These are phyloP conservation scores for Hortaea sp. DNA, from an alignment of 2,329 filamentous ascomycete genomes.

Conservation along the genomic window DNA sequence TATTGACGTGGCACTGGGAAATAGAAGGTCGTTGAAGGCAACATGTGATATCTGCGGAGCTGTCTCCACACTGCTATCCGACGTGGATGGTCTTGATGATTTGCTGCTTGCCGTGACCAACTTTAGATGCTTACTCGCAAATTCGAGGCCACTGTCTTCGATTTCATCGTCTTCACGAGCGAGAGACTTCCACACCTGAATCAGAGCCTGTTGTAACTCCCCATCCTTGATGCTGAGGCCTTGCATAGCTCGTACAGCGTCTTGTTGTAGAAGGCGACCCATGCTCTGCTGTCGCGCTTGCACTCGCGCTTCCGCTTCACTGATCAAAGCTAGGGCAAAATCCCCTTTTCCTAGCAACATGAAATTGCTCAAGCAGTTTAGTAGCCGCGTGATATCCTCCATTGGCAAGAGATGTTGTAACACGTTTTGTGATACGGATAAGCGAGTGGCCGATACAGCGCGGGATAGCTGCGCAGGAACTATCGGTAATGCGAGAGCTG, in stretches of 20 bases:
- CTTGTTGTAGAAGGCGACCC: slow-evolving; percentile 42
- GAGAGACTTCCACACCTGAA: slow-evolving; percentile 68
- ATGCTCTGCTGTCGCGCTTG: slow-evolving; percentile 59
- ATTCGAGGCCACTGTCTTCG: slow-evolving; percentile 64
- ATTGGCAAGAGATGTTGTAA: slow-evolving; percentile 74
- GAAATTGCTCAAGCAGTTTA: slow-evolving; percentile 73
- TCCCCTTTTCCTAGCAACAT: slow-evolving; percentile 81
- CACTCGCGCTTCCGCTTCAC: slow-evolving; percentile 72
- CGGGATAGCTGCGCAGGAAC: slow-evolving; percentile 58
- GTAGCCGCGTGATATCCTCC: slow-evolving; percentile 62
- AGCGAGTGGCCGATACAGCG: slow-evolving; percentile 64
- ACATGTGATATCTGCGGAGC: slow-evolving; percentile 33
- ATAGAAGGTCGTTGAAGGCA: slow-evolving; percentile 69
- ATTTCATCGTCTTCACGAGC: slow-evolving; percentile 66
- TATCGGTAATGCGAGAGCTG: slow-evolving; percentile 63
- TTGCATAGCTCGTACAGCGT: slow-evolving; percentile 43
- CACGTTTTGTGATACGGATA: slow-evolving; percentile 73
- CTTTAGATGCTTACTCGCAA: slow-evolving; percentile 66
- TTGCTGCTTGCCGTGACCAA: slow-evolving; percentile 42
- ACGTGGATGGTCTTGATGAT: slow-evolving; percentile 28
- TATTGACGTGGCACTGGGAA: slow-evolving; percentile 65
- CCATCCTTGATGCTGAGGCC: slow-evolving; percentile 71
- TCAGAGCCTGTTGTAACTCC: slow-evolving; percentile 68
- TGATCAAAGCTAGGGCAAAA: slow-evolving; percentile 78
- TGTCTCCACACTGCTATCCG: slow-evolving; percentile 25